phyloP scores from a whole-genome alignment of 2,329 filamentous ascomycete species.

The Colletotrichum noveboracense region DNA sequence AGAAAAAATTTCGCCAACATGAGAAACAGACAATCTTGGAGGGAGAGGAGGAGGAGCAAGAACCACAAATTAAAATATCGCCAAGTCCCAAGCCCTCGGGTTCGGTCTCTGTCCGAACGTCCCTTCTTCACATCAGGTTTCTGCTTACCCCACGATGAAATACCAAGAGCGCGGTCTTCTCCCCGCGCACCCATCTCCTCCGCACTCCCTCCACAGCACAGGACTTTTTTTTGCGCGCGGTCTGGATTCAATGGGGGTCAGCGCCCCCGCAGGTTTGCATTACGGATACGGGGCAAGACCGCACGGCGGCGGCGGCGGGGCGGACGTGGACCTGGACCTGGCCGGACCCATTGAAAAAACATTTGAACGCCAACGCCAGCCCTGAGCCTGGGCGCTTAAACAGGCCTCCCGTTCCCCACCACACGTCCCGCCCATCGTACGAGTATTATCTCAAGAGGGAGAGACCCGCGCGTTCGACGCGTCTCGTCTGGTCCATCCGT shows the following conservation, averaged over 20 bases:
- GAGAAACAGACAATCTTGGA: background rate
- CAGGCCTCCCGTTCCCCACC: background rate
- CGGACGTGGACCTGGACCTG: background rate
- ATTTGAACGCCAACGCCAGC: background rate
- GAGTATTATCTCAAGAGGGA: background rate
- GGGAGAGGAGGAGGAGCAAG: background rate
- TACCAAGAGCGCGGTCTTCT: background rate
- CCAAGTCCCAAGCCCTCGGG: background rate
- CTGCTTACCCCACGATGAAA: background rate
- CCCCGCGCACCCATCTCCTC: background rate
- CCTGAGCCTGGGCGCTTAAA: background rate
- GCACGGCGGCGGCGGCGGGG: background rate
- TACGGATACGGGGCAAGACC: background rate
- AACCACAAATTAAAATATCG: background rate
- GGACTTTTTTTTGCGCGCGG: background rate
- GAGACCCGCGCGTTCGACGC: background rate
- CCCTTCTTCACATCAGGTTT: background rate
- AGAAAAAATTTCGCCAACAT: background rate
- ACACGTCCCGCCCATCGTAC: constrained; percentile 1
- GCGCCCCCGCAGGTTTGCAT: background rate
- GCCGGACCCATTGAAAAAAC: background rate
- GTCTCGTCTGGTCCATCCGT: background rate
- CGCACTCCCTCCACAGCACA: background rate
- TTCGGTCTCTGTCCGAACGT: background rate
- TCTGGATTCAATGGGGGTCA: background rate